phyloP scores from a whole-genome alignment of 768 basidiomycete genomes.

The Suillus lakei region DNA sequence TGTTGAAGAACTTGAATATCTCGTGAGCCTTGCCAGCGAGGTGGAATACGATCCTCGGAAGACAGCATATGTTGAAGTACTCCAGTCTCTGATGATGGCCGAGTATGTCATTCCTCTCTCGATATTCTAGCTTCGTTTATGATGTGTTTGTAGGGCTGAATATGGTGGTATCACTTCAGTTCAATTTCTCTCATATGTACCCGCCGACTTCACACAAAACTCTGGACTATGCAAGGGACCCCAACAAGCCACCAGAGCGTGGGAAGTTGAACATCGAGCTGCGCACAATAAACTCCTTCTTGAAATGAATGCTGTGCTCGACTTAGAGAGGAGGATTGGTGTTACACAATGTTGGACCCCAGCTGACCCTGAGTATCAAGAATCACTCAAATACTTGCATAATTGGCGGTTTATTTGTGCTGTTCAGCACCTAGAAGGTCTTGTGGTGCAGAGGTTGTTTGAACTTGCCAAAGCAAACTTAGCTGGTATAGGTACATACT shows the following conservation, averaged over 20 bases:
- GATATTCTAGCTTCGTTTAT: too few relatives aligned
- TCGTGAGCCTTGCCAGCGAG: too few relatives aligned
- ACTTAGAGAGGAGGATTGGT: constrained; percentile 28
- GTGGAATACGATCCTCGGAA: too few relatives aligned
- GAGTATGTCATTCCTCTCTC: too few relatives aligned
- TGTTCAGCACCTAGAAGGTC: constrained; percentile 37
- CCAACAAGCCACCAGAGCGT: constrained; percentile 20
- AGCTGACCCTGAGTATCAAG: constrained; percentile 26
- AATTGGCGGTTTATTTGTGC: constrained; percentile 31
- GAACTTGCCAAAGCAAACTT: constrained; percentile 45
- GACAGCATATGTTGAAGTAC: too few relatives aligned
- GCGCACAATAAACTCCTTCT: constrained; percentile 20
- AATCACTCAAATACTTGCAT: constrained; percentile 9
- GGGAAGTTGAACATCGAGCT: constrained; percentile 26
- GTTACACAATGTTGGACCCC: constrained; percentile 34
- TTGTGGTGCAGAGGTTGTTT: constrained; percentile 41
- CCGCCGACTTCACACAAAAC: constrained; percentile 17
- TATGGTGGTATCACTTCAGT: constrained; percentile 15
- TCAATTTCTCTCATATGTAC: constrained; percentile 20
- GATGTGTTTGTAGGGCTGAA: constrained; percentile 11
- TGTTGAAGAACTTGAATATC: too few relatives aligned
- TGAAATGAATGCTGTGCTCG: constrained; percentile 16
- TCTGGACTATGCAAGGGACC: constrained; percentile 15
- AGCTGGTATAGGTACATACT: constrained; percentile 39
- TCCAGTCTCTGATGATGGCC: too few relatives aligned